Base-by-base conservation (phyloP, 2,329 filamentous ascomycete species). In the Botrytis squamosa region DNA sequence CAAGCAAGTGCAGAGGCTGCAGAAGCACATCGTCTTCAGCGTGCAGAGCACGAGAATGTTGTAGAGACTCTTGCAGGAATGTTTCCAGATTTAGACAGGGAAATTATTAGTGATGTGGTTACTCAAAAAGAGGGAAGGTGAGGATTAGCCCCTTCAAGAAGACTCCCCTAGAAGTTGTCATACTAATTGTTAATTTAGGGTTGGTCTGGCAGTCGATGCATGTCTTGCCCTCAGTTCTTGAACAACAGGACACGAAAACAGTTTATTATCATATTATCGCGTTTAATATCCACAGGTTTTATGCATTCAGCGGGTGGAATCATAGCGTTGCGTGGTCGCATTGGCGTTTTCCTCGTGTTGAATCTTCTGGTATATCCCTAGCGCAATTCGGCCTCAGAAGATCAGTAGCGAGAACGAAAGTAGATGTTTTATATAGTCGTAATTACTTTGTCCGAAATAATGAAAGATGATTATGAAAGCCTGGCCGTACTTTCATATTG, bases 21-120 rank as follows among this genome's bases (percentile, higher is more conserved):
- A 16, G 93, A 99, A 82, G 95, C 95, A 12, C 89, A 94, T 77
- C 87, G 92, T 25, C 89, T 98, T 75, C 91, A 96, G 77, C 87
- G 90, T 52, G 91, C 92, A 72, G 96, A 99, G 85, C 95, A 98
- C 83, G 87, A 89, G 71, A 95, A 94, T 78, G 91, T 99, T 12
- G 95, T 98, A 4, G 96, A 98, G 83, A 98, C 96, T 52, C 84
- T 99, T 73, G 91, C 93, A 66, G 92, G 94, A 78, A 99, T 99
- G 96, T 99, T 99, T 82, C 96, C 96, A 0, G 94, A 97, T 80
- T 85, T 99, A 69, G 96, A 99, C 82, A 90, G 90, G 79, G 97
- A 99, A 67, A 88, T 99, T 55, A 98, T 99, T 81, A 95, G 95
- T 79, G 96, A 99, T 84, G 96, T 99, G 59, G 96, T 99, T 40